Evolutionary conservation across 768 basidiomycete genomes (phyloP), one percentile per base, ranked within the genome.

Genomic region (Dentipellis sp.): DNA sequence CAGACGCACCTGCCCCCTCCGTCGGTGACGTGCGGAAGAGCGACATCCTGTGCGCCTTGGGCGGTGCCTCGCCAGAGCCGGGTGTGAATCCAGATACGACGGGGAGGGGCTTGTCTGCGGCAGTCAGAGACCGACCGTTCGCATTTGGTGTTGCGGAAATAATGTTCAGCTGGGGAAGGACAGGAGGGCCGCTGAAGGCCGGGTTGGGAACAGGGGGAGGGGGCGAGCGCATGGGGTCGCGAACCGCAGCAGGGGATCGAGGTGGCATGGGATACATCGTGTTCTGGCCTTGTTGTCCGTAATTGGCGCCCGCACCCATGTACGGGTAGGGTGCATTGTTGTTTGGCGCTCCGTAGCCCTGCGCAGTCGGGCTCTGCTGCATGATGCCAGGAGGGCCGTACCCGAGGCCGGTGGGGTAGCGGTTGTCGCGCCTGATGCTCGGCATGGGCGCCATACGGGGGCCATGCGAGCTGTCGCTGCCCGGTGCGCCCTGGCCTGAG

Each of bases 111-210:
- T 16, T 16, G 8, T 45, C n/a, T 8, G 42, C 42, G 14, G 1
- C 42, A 19, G 42, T 45, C 42, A 45, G 42, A 9, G 42, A 45
- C 11, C 42, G 42, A 8, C 16, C 19, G 42, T 23, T 5, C 10
- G 45, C 16, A 17, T 16, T 23, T 11, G 62, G 62, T 39, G 62
- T 45, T 14, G 42, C 42, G 42, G 42, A 45, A 14, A 45, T 45
- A 6, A 45, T 16, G 16, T 45, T 45, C n/a, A 45, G 16, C 16
- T 45, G 42, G 11, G 42, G 42, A 14, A 45, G 42, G 12, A 45
- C 42, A 19, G 42, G 42, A 8, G 42, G n/a, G 42, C 42, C 17
- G 10, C 22, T 22, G n/a, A 51, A 21, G 8, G 29, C 53, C 21
- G 8, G 56, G 6, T 12, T 16, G n/a, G 42, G 42, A 16, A 45